Base-by-base conservation (phyloP, 176 grass and related monocot species). In the Tillandsia leiboldiana region DNA sequence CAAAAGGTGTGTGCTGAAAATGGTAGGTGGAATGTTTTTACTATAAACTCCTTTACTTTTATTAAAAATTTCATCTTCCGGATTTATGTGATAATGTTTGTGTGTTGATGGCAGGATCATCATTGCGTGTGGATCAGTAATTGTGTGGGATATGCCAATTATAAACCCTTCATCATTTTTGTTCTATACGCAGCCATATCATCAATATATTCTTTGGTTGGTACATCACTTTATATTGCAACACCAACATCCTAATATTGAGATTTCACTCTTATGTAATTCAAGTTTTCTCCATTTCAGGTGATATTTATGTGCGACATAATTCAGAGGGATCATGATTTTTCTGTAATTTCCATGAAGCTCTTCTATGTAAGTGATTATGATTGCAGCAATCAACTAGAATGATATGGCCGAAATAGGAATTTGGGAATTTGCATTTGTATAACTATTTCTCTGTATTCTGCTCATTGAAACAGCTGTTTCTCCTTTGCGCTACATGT, bases 71-170 rank as follows among this genome's bases (percentile, higher is more conserved):
- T 22, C 5, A 59, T 18, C 20, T 59, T 59, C 8, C 8, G 15
- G 22, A 61, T 61, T 15, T 22, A 23, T 42, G 33, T 42, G 33
- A 42, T 42, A 42, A 42, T 7, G 4, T 42, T 42, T 42, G 33
- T 42, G 22, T n/a, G 22, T 23, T 22, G n/a, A 71, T 84, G 63
- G 59, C 77, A 99, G 94, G 94, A 99, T 82, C 94, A 99, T 85
- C 94, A 99, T 65, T 99, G 94, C 80, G 74, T 88, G 5, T 99
- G 94, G 89, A 90, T 99, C 70, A 87, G 88, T 77, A 99, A 99
- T 73, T 99, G 94, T 29, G 89, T 99, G 61, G 94, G 94, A 53
- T 99, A 99, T 65, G 65, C 84, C 12, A 99, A 99, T 58, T 99
- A 93, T 81, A 99, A 99, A 68, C 18, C 87, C 5, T 99, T 87